A percentile compares a stretch with the other conserved stretches of the same genome.
Conservation (phyloP, 257 asterid genomes). For the Petunia axillaris region DNA sequence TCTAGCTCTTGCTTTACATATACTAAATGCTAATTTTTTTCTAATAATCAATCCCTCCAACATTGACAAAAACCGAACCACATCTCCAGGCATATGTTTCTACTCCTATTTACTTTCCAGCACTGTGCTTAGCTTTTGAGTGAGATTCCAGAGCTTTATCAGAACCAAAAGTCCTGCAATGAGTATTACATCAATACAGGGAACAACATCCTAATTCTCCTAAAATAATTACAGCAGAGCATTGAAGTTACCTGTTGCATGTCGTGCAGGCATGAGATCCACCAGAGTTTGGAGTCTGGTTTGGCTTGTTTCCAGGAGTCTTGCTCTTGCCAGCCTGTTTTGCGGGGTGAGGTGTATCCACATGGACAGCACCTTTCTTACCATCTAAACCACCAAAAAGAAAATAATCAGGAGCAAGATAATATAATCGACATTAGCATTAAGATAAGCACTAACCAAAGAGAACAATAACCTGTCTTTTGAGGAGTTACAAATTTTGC, state of each 20-base stretch:
- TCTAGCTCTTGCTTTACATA: conserved; percentile 15
- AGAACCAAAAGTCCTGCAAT: conserved; percentile 56
- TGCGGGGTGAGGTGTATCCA: conserved; percentile 89
- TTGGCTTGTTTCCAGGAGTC: conserved; percentile 62
- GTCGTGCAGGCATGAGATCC: conserved; percentile 59
- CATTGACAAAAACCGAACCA: neutral
- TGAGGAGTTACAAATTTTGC: conserved; percentile 77
- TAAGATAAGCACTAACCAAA: neutral
- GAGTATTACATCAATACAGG: neutral
- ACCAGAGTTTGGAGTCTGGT: conserved; percentile 62
- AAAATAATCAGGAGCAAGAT: neutral
- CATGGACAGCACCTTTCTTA: conserved; percentile 71
- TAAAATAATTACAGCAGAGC: neutral
- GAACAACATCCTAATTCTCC: neutral
- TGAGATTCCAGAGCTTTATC: conserved; percentile 65
- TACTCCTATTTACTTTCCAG: conserved; percentile 38
- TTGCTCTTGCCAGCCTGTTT: conserved; percentile 73
- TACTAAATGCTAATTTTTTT: neutral
- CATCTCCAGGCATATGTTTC: neutral
- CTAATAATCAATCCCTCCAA: conserved; percentile 10
- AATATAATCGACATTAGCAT: neutral
- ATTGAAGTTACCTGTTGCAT: conserved; percentile 53
- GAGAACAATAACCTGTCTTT: conserved; percentile 59
- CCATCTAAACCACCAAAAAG: conserved; percentile 51
- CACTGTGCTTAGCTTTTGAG: conserved; percentile 71